A percentile compares a stretch with the other conserved stretches of the same genome.
Conservation (phyloP, 2,329 filamentous ascomycete genomes). For the Pyricularia sp. region DNA sequence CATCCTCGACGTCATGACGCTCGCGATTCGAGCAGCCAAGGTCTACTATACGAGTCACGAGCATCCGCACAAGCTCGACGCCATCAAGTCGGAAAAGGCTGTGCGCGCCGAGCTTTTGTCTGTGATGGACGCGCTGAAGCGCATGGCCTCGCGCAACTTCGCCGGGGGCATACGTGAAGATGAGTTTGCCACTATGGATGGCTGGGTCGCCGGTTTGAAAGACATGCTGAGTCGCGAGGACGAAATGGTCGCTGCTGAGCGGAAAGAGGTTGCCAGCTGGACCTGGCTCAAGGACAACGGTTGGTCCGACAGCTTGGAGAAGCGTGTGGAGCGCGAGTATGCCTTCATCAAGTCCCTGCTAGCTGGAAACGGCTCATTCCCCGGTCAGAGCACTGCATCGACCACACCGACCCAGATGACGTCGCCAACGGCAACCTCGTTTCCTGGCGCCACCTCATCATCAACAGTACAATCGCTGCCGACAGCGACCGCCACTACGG, state of each 20-base stretch:
- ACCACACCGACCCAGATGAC: slow-evolving; percentile 6
- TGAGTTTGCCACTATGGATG: slow-evolving; percentile 61
- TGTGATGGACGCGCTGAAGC: slow-evolving; percentile 82
- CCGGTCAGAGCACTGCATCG: not conserved
- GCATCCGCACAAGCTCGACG: slow-evolving; percentile 68
- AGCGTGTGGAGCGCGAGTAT: slow-evolving; percentile 64
- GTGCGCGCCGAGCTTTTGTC: slow-evolving; percentile 73
- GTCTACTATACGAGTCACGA: slow-evolving; percentile 94
- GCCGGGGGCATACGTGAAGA: slow-evolving; percentile 65
- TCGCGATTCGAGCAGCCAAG: slow-evolving; percentile 91
- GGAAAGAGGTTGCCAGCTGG: slow-evolving; percentile 59
- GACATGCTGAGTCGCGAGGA: slow-evolving; percentile 66
- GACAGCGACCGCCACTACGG: slow-evolving; percentile 1
- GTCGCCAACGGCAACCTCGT: slow-evolving; percentile 7
- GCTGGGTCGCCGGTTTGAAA: slow-evolving; percentile 70
- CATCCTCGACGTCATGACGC: slow-evolving; percentile 79
- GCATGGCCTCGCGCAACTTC: slow-evolving; percentile 82
- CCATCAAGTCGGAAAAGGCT: slow-evolving; percentile 76
- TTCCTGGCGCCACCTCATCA: not conserved
- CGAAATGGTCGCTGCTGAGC: slow-evolving; percentile 60
- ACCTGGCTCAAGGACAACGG: slow-evolving; percentile 62
- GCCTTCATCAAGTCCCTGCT: slow-evolving; percentile 67
- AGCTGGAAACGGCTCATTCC: slow-evolving; percentile 5
- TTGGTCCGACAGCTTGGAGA: slow-evolving; percentile 47
- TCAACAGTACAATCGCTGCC: slow-evolving; percentile 4